A percentile compares a stretch with the other conserved stretches of the same genome.
phyloP scores from a whole-genome alignment of 2,329 filamentous ascomycete genomes.

The Drechslerella stenobrocha region DNA sequence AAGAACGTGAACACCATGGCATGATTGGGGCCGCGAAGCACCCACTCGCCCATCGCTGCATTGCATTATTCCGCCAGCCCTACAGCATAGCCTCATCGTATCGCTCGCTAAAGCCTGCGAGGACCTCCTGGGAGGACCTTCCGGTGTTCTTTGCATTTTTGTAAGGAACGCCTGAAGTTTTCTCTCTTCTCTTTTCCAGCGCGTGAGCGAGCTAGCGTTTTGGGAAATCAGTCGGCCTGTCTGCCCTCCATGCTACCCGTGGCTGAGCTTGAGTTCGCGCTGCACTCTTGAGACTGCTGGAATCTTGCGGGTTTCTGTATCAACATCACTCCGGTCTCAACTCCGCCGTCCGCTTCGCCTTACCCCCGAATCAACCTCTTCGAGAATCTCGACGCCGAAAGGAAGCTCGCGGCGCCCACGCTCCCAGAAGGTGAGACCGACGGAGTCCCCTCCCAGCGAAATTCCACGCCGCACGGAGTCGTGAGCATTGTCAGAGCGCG shows the following conservation, averaged over 20 bases:
- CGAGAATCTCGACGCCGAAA: not conserved
- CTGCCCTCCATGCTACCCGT: constrained; percentile 24
- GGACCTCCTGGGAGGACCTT: constrained; percentile 2
- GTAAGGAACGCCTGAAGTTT: not conserved
- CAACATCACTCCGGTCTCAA: constrained; percentile 15
- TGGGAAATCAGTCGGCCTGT: constrained; percentile 20
- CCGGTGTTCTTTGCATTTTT: constrained; percentile 17
- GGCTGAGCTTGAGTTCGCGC: constrained; percentile 33
- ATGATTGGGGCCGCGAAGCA: constrained; percentile 16
- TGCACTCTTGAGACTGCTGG: too few relatives aligned
- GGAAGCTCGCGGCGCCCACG: constrained; percentile 5
- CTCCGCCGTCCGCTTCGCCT: constrained; percentile 34
- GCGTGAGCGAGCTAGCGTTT: not conserved
- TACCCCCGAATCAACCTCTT: constrained; percentile 10
- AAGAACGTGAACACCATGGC: not conserved
- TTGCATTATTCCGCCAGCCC: constrained; percentile 31
- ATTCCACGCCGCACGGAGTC: too few relatives aligned
- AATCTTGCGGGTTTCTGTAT: too few relatives aligned
- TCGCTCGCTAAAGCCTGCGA: constrained; percentile 27
- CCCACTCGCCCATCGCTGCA: constrained; percentile 12
- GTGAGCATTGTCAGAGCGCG: constrained; percentile 10
- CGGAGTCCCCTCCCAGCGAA: too few relatives aligned
- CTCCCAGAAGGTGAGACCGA: not conserved
- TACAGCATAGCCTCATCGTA: constrained; percentile 27
- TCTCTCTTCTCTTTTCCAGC: constrained; percentile 8